Percentiles rank a stretch among this genome's conserved stretches.
Conservation (phyloP, 139 green algal species). For the Dunaliella sp. region DNA sequence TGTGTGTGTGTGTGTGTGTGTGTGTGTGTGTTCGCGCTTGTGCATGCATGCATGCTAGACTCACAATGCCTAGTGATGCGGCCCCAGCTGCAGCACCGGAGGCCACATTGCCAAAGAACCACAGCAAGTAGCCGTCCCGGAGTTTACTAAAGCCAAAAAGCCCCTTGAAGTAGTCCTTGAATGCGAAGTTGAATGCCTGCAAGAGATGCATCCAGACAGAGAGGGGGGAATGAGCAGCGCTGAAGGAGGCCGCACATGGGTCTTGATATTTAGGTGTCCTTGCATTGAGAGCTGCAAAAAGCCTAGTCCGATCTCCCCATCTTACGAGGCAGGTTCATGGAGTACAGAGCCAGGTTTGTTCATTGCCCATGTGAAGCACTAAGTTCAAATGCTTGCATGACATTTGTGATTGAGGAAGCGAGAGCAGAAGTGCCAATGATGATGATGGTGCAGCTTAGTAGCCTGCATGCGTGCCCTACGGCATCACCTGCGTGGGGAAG, state of each 20-base stretch:
- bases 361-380: neutral
- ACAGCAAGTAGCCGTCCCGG: constrained; percentile 88
- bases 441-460: no score
- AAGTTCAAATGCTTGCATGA: no score
- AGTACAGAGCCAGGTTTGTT: neutral
- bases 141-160: constrained; percentile 93
- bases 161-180: constrained; percentile 99
- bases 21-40: neutral
- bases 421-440: no score
- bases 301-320: neutral
- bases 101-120: constrained; percentile 96
- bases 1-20: neutral
- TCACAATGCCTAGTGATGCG: constrained; percentile 83
- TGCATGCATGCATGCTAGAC: neutral
- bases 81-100: constrained; percentile 91
- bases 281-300: neutral
- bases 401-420: no score
- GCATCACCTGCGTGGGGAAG: constrained; percentile 86
- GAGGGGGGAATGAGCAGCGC: no score
- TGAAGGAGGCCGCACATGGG: no score
- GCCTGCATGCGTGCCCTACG: no score
- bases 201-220: constrained; percentile 8
- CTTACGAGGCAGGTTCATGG: neutral
- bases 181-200: constrained; percentile 99
- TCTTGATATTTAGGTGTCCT: neutral